Evolutionary conservation across 2,329 filamentous ascomycete genomes (phyloP).

Genomic region (Rutstroemia sp.): DNA sequence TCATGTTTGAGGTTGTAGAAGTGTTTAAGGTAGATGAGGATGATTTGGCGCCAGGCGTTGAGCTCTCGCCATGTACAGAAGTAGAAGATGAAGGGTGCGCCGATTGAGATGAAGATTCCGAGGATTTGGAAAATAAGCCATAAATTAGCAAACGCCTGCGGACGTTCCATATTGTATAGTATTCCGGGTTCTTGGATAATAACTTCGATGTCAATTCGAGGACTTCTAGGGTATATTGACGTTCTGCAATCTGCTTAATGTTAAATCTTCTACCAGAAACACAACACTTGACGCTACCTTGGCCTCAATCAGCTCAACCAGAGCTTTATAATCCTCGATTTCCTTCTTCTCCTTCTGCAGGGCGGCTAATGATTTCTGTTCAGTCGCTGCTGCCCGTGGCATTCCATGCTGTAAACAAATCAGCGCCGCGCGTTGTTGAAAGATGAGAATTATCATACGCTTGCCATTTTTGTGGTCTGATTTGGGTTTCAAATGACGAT

Average conservation of each 20-base stretch:
- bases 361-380: constrained; percentile 60
- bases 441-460: constrained; percentile 24
- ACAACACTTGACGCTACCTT: constrained; percentile 41
- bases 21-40: constrained; percentile 50
- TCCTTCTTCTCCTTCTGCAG: constrained; percentile 64
- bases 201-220: constrained; percentile 66
- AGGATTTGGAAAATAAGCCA: constrained; percentile 47
- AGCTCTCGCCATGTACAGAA: constrained; percentile 45
- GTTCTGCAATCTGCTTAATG: constrained; percentile 22
- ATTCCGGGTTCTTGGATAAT: constrained; percentile 72
- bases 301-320: constrained; percentile 61
- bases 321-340: constrained; percentile 66
- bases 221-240: constrained; percentile 39
- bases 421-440: constrained; percentile 16
- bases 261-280: too few species aligned
- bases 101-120: constrained; percentile 45
- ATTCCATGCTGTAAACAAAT: constrained; percentile 65
- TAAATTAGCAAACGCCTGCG: constrained; percentile 63
- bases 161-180: constrained; percentile 88
- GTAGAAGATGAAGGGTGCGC: constrained; percentile 46
- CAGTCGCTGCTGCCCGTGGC: constrained; percentile 54
- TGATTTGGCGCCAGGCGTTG: constrained; percentile 56
- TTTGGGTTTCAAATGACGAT: too few species aligned
- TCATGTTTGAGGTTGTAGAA: constrained; percentile 44
- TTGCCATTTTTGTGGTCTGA: constrained; percentile 29